phyloP scores from a whole-genome alignment of 306 rosid genomes.

The Argentina anserina region DNA sequence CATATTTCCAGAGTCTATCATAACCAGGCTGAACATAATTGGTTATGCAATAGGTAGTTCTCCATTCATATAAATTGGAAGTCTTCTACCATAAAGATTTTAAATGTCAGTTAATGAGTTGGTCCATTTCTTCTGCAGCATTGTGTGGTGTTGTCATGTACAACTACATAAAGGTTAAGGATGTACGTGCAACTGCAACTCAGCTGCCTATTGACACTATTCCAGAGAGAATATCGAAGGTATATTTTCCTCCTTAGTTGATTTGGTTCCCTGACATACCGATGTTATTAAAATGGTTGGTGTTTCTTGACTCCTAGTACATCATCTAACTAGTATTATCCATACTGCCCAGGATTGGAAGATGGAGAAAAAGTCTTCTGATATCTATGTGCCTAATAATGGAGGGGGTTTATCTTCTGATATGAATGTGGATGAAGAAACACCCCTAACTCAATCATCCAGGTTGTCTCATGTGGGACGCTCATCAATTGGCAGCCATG shows the following conservation, averaged over 20 bases:
- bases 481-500: conserved; percentile 44
- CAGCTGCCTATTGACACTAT: conserved; percentile 55
- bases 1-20: conserved; percentile 86
- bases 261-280: conserved; percentile 2
- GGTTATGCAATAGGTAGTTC: conserved; percentile 86
- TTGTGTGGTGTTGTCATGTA: conserved; percentile 85
- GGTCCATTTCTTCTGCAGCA: conserved; percentile 46
- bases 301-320: neutral
- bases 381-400: conserved; percentile 45
- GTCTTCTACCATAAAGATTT: neutral
- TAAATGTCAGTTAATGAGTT: conserved; percentile 1
- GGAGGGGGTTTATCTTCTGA: conserved; percentile 48
- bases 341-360: conserved; percentile 77
- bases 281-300: neutral
- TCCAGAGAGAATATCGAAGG: conserved; percentile 70
- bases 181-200: conserved; percentile 80
- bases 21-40: conserved; percentile 79
- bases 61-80: conserved; percentile 1
- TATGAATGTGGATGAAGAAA: conserved; percentile 54
- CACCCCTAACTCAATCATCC: conserved; percentile 67
- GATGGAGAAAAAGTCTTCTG: conserved; percentile 78
- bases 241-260: conserved; percentile 21
- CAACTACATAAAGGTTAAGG: conserved; percentile 86
- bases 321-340: neutral
- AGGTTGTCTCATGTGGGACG: conserved; percentile 80